Evolutionary conservation across 371 early-diverging fungal genomes (phyloP), one percentile per base, ranked within the genome.

Genomic region (Mortierella sp.): DNA sequence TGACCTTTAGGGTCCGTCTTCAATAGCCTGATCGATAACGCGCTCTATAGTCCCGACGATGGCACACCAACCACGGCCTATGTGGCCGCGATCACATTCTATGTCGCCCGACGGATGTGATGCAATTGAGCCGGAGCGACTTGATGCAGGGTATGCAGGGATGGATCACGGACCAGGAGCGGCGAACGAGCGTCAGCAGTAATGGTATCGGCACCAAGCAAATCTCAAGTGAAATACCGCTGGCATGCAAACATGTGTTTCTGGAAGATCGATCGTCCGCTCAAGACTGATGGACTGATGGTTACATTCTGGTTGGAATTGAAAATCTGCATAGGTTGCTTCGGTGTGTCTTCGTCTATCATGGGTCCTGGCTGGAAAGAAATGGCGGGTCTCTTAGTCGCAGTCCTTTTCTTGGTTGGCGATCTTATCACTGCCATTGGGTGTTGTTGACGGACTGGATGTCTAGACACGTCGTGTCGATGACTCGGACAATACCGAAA

Each of bases 281-380:
- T 34, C 7, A 34, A 4, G 34, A 34, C 34, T 34, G 7, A 10
- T 34, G 4, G 34, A 7, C 4, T 34, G 34, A 34, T 34, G 34
- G 23, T 24, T 24, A 43, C 5, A 43, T 14, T 16, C 10, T 39
- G 10, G 14, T 39, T 14, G 14, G 14, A 39, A 8, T 10, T 10
- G 10, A 10, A 14, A 5, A 43, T 43, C 16, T 9, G 9, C 5
- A 43, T 42, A n/a, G 87, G 87, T 2, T 82, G 87, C 48, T 84
- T 91, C 58, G 91, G 91, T 9, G 61, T 84, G 19, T 79, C 87
- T 0, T 86, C 88, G 24, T 88, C 91, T 7, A 49, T 85, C 19
- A 86, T 86, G 63, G 90, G 89, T 0, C 89, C 2, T 89, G 88
- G 88, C 81, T 89, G 31, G 91, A 91, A 64, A 76, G 86, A 13